A percentile compares a stretch with the other conserved stretches of the same genome.
phyloP scores from a whole-genome alignment of 768 basidiomycete genomes.

The Omphalotus guepiniiformis region DNA sequence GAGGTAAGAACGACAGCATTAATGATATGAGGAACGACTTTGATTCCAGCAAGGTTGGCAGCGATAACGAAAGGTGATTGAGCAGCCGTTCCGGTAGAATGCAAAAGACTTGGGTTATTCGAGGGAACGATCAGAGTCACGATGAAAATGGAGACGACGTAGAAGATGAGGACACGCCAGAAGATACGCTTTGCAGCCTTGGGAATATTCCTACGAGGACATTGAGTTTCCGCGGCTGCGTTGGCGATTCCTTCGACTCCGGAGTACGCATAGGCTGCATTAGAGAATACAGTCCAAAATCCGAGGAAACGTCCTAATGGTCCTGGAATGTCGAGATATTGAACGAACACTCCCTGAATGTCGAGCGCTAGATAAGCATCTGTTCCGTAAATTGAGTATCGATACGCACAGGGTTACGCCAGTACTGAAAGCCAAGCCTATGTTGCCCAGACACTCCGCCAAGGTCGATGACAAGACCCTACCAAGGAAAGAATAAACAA shows the following conservation, averaged over 20 bases:
- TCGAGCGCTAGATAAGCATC: too few species aligned
- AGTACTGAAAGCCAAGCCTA: constrained; percentile 45
- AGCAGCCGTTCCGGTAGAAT: constrained; percentile 35
- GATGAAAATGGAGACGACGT: constrained; percentile 54
- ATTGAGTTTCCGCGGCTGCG: constrained; percentile 52
- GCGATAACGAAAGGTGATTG: constrained; percentile 75
- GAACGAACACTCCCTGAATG: constrained; percentile 3
- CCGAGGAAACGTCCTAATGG: constrained; percentile 47
- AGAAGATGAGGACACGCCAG: constrained; percentile 31
- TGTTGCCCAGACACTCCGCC: constrained; percentile 45
- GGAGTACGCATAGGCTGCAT: constrained; percentile 57
- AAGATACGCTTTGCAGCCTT: constrained; percentile 58
- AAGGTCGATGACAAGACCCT: constrained; percentile 44
- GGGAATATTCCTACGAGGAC: constrained; percentile 63
- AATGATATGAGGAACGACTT: constrained; percentile 62
- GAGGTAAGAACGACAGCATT: constrained; percentile 70
- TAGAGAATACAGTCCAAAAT: constrained; percentile 28
- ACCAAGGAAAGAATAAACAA: background rate
- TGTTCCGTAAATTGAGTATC: background rate
- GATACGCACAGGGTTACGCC: constrained; percentile 22
- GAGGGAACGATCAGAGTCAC: constrained; percentile 67
- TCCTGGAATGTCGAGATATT: constrained; percentile 9
- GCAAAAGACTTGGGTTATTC: constrained; percentile 36
- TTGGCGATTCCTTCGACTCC: constrained; percentile 48
- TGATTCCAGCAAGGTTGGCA: constrained; percentile 55